phyloP scores from a whole-genome alignment of 441 rosid genomes.

The Populus hybrid region DNA sequence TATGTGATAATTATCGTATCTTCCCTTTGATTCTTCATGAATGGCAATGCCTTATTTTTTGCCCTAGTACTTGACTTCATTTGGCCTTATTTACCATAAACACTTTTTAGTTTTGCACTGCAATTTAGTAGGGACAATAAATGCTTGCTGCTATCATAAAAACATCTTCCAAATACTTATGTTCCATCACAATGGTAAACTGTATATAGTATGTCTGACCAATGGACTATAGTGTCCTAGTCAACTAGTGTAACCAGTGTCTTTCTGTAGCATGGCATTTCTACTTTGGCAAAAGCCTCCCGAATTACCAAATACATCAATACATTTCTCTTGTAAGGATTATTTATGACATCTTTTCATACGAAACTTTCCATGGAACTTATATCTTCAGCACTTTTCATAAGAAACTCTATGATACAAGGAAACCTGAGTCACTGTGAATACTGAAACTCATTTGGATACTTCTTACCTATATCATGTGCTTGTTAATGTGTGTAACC shows the following conservation, averaged over 20 bases:
- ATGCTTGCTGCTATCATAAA: neutral
- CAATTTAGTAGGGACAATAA: neutral
- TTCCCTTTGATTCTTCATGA: neutral
- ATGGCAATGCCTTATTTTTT: neutral
- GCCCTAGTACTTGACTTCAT: neutral
- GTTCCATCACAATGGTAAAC: neutral
- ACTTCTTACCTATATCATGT: neutral
- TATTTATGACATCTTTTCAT: neutral
- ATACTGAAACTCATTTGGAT: neutral
- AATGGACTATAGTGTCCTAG: neutral
- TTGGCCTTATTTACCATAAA: neutral
- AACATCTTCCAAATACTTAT: neutral
- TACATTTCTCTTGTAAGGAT: neutral
- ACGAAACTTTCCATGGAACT: neutral
- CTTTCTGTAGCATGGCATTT: neutral
- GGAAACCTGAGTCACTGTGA: neutral
- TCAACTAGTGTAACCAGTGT: neutral
- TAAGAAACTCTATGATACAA: neutral
- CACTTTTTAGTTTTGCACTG: neutral
- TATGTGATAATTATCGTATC: neutral
- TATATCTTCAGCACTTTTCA: neutral
- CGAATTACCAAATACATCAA: neutral
- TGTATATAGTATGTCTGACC: neutral
- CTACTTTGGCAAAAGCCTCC: neutral
- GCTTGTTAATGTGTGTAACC: neutral